Base-by-base conservation (phyloP, 2,329 filamentous ascomycete species). In the Sporothrix euskadiensis region DNA sequence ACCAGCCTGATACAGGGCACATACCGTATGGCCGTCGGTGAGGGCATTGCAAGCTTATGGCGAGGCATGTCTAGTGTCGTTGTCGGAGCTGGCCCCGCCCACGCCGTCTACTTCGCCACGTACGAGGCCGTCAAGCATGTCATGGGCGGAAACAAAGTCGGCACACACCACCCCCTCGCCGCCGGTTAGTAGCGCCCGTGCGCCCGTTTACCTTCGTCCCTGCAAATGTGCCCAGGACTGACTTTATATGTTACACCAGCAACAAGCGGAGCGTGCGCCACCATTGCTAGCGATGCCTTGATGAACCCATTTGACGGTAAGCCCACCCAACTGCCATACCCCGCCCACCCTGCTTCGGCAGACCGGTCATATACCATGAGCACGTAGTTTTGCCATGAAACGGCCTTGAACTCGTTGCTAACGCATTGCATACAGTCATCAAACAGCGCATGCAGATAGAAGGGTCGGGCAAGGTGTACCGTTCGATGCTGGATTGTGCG, bases 401-500 rank as follows among this genome's bases (percentile, higher is more conserved):
- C 16, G 32, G 19, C 8, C 19, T n/a, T 41, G 3, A 19, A 65
- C 35, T 16, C 22, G 10, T 44, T 66, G 39, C 71, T 52, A 52
- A 56, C 41, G 22, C 69, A 14, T 26, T 2, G 32, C 3, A 5
- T 19, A 71, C 79, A 98, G 96, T 99, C 75, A 97, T 99, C 85
- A 99, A 99, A 84, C 96, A 99, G 83, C 93, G 96, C 79, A 99
- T 99, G 96, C 96, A 99, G 83, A 92, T 99, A 74, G 93, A 97
- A 81, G 92, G 96, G 79, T 98, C 95, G n/a, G 90, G 90, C 77
- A 89, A 88, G 78, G 90, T 91, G 84, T 97, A 98, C 84, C 91
- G 91, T 78, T 94, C 92, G 30, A 91, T 98, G 83, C 81, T 87
- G 73, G 92, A 98, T 80, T 99, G 96, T 85, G 95, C 95, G 73